Evolutionary conservation across 441 rosid species (phyloP).

Genomic region (Pelargonium fulgidum): DNA sequence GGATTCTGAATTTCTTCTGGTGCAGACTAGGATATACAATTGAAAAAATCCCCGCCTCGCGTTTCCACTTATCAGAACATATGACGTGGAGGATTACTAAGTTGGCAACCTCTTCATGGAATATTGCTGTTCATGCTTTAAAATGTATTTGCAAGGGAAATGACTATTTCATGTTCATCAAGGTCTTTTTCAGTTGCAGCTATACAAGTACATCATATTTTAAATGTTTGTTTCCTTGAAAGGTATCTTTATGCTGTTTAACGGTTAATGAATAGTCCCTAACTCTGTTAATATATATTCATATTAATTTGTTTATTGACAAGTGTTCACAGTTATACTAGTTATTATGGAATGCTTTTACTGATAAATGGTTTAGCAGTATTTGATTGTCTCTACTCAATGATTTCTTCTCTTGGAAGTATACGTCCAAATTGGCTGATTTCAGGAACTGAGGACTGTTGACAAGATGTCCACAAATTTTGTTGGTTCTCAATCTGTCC

Average conservation of each 20-base stretch:
- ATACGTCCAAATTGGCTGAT: neutral
- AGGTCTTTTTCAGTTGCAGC: conserved; percentile 43
- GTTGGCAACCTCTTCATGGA: conserved; percentile 62
- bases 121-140: conserved; percentile 40
- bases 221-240: neutral
- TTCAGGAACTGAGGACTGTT: neutral
- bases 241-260: neutral
- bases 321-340: neutral
- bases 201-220: neutral
- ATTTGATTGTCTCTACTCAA: neutral
- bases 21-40: conserved; percentile 73
- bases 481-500: neutral
- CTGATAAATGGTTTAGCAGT: neutral
- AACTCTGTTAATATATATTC: neutral
- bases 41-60: conserved; percentile 65
- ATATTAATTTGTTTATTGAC: neutral
- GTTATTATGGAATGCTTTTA: neutral
- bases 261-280: neutral
- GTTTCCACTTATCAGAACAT: conserved; percentile 56
- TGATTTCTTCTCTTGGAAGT: neutral
- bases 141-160: conserved; percentile 68
- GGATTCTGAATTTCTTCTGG: conserved; percentile 18
- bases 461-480: neutral
- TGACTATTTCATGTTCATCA: conserved; percentile 63
- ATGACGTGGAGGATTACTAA: conserved; percentile 39